Percentiles rank a stretch among this genome's conserved stretches.
phyloP scores from a whole-genome alignment of 305 asterid species.

The Solanum hybrid region DNA sequence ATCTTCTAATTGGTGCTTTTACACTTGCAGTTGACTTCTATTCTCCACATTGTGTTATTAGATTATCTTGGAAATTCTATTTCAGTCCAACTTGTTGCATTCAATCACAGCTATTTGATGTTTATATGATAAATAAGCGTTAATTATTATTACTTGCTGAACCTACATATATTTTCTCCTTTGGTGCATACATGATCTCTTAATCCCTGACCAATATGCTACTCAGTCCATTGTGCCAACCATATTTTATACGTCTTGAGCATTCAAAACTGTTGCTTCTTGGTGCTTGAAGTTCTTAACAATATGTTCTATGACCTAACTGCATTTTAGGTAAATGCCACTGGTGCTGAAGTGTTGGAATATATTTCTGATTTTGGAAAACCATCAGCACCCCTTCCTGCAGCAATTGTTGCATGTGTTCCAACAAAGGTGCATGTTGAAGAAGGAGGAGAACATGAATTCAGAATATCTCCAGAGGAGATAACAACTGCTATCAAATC shows the following conservation, averaged over 20 bases:
- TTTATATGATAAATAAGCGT: background rate
- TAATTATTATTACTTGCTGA: background rate
- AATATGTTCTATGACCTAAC: slow-evolving; percentile 13
- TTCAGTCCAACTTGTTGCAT: background rate
- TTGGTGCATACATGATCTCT: background rate
- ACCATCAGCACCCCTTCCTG: slow-evolving; percentile 88
- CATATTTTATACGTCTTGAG: background rate
- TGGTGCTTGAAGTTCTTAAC: slow-evolving; percentile 10
- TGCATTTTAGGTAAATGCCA: slow-evolving; percentile 64
- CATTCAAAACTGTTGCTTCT: background rate
- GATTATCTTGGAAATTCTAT: background rate
- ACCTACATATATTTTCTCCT: background rate
- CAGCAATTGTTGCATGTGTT: slow-evolving; percentile 97
- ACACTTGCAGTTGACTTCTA: slow-evolving; percentile 6
- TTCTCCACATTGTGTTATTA: slow-evolving; percentile 1
- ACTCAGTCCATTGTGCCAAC: background rate
- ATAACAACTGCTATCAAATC: slow-evolving; percentile 74
- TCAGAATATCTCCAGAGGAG: slow-evolving; percentile 70
- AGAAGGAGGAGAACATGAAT: slow-evolving; percentile 82
- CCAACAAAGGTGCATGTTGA: slow-evolving; percentile 75
- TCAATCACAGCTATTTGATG: background rate
- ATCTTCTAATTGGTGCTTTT: slow-evolving; percentile 3
- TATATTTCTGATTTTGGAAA: slow-evolving; percentile 89
- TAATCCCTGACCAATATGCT: background rate
- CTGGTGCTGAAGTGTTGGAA: slow-evolving; percentile 93